These are phyloP conservation scores for Selenicereus undatus DNA, from an alignment of 148 eudicot species.

Conservation along the genomic window DNA sequence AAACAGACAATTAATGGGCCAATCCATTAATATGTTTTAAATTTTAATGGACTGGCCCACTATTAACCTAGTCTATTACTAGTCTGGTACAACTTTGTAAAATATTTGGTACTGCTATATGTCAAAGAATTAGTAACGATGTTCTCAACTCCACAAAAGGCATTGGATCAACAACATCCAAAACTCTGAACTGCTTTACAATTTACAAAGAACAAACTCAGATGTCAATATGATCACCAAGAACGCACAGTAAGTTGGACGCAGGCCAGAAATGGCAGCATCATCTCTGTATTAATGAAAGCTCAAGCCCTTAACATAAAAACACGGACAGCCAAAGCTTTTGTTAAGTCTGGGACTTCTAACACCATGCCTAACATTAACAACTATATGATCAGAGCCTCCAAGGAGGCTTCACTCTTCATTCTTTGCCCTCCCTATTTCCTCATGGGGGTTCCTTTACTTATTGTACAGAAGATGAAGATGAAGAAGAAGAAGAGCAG, in stretches of 20 bases:
- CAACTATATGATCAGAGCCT: conserved; percentile 10
- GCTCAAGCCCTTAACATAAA: conserved; percentile 1
- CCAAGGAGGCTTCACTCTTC: conserved; percentile 6
- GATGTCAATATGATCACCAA: background rate
- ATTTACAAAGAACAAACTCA: background rate
- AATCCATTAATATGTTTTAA: too few relatives aligned
- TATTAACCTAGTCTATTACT: too few relatives aligned
- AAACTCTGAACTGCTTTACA: too few relatives aligned
- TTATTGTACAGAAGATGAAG: conserved; percentile 14
- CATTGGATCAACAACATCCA: background rate
- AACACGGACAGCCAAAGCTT: background rate
- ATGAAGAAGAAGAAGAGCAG: too few relatives aligned
- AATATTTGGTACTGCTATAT: background rate
- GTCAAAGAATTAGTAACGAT: background rate
- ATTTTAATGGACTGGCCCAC: too few relatives aligned
- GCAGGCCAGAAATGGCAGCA: background rate
- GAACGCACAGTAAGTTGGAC: background rate
- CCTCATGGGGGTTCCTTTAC: conserved; percentile 18
- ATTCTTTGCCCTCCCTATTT: conserved; percentile 18
- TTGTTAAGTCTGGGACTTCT: background rate
- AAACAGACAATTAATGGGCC: too few relatives aligned
- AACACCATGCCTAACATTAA: background rate
- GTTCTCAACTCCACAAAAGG: background rate
- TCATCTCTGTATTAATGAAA: background rate
- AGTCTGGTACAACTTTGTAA: too few relatives aligned